Evolutionary conservation across 2,329 filamentous ascomycete genomes (phyloP).

Genomic region (Emmonsiellopsis sp.): DNA sequence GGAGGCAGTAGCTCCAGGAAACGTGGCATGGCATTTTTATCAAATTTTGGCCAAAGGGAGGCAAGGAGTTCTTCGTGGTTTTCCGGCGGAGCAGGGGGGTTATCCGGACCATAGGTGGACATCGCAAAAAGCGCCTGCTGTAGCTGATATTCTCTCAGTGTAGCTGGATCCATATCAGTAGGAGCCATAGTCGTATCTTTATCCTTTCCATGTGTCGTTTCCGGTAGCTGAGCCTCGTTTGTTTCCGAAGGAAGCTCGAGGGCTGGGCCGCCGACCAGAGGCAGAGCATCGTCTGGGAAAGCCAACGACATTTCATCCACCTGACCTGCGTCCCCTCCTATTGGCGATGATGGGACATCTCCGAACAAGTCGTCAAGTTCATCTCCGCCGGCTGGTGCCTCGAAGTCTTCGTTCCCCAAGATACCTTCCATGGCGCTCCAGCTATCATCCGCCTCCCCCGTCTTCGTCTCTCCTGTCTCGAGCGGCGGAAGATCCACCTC

Average conservation of each 20-base stretch:
- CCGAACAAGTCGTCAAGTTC: conserved; percentile 43
- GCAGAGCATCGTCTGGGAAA: neutral
- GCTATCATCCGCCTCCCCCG: conserved; percentile 2
- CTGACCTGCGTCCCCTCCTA: conserved; percentile 21
- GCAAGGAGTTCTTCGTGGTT: conserved; percentile 67
- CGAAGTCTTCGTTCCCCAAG: neutral
- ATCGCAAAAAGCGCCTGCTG: conserved; percentile 40
- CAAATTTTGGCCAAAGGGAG: conserved; percentile 72
- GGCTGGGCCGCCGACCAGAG: neutral
- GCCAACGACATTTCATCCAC: neutral
- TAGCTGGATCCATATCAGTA: conserved; percentile 34
- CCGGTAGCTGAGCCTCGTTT: conserved; percentile 1
- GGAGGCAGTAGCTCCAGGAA: conserved; percentile 78
- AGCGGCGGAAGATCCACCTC: conserved; percentile 24
- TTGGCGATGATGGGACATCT: conserved; percentile 31
- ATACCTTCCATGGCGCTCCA: conserved; percentile 7
- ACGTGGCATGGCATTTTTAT: conserved; percentile 62
- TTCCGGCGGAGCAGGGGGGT: conserved; percentile 58
- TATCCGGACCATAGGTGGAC: conserved; percentile 45
- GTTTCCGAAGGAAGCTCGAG: neutral
- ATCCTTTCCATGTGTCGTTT: conserved; percentile 3
- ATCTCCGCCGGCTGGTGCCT: conserved; percentile 19
- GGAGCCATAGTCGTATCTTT: conserved; percentile 20
- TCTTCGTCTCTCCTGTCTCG: conserved; percentile 28
- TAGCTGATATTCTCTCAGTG: conserved; percentile 35